Conservation (phyloP, 257 asterid genomes). For the Nyctanthes arbortristis region DNA sequence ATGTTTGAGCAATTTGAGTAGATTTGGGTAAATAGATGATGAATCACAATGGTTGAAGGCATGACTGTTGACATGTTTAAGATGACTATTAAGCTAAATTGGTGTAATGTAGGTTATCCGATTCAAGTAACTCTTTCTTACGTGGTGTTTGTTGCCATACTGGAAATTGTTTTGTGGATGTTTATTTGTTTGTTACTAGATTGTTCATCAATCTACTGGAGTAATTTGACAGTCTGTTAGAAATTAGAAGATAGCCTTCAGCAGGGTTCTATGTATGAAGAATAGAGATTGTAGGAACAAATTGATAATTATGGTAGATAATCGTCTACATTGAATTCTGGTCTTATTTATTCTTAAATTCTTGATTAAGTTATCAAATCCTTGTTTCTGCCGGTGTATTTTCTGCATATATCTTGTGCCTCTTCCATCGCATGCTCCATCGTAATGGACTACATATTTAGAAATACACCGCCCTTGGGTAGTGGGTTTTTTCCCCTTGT, state of each 20-base stretch:
- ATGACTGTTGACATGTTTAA: not conserved
- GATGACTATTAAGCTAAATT: not conserved
- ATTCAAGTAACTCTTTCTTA: not conserved
- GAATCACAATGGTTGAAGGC: not conserved
- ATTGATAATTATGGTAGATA: too few relatives aligned
- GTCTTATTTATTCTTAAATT: not conserved
- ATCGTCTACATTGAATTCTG: not conserved
- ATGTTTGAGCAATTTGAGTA: too few relatives aligned
- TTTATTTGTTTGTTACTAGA: too few relatives aligned
- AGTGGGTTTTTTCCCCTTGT: not conserved
- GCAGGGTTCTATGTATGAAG: too few relatives aligned
- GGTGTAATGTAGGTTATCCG: not conserved
- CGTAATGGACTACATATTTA: not conserved
- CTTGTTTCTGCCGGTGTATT: not conserved
- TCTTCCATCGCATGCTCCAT: not conserved
- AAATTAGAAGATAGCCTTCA: too few relatives aligned
- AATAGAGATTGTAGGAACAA: not conserved
- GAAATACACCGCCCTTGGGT: too few relatives aligned
- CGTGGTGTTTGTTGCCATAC: too few relatives aligned
- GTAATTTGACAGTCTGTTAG: too few relatives aligned
- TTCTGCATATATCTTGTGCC: not conserved
- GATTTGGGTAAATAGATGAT: not conserved
- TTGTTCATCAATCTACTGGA: too few relatives aligned
- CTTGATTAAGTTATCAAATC: not conserved
- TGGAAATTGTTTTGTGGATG: too few relatives aligned